Percentiles rank a stretch among this genome's conserved stretches.
Conservation (phyloP, 2,329 filamentous ascomycete species). For the Fusarium siculi region DNA sequence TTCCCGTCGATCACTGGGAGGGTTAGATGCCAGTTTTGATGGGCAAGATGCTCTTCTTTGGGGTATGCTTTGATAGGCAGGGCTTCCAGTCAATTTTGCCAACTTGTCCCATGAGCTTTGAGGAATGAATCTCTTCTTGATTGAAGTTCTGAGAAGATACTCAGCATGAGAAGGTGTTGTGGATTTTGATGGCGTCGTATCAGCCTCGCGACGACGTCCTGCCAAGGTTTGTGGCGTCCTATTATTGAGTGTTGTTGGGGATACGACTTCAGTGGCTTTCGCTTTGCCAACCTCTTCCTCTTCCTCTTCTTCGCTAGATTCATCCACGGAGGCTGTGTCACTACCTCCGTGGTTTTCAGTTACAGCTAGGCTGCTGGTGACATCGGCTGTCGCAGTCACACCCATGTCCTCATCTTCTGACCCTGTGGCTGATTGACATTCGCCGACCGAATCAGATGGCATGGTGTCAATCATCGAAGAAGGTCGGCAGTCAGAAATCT, state of each 20-base stretch:
- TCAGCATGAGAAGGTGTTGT: constrained; percentile 1
- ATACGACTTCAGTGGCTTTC: neutral
- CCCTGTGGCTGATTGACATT: neutral
- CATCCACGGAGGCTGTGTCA: neutral
- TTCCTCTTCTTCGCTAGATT: neutral
- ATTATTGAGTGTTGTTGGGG: neutral
- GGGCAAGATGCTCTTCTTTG: neutral
- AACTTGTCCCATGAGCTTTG: constrained; percentile 40
- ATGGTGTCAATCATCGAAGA: neutral
- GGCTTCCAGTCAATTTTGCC: constrained; percentile 15
- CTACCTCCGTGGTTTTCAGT: neutral
- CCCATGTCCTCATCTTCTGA: constrained; percentile 5
- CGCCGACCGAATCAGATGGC: neutral
- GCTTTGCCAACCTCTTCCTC: neutral
- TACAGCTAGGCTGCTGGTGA: neutral
- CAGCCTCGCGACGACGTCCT: neutral
- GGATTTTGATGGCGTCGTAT: neutral
- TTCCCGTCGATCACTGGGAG: neutral
- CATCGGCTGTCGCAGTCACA: neutral
- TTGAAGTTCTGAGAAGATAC: constrained; percentile 38
- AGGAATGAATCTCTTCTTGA: constrained; percentile 41
- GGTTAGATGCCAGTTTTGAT: neutral
- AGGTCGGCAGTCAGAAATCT: neutral
- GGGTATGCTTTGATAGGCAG: neutral
- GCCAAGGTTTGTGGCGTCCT: neutral